These are phyloP conservation scores for Suhomyces sp. DNA, from an alignment of 805 yeast genomes.

Conservation along the genomic window DNA sequence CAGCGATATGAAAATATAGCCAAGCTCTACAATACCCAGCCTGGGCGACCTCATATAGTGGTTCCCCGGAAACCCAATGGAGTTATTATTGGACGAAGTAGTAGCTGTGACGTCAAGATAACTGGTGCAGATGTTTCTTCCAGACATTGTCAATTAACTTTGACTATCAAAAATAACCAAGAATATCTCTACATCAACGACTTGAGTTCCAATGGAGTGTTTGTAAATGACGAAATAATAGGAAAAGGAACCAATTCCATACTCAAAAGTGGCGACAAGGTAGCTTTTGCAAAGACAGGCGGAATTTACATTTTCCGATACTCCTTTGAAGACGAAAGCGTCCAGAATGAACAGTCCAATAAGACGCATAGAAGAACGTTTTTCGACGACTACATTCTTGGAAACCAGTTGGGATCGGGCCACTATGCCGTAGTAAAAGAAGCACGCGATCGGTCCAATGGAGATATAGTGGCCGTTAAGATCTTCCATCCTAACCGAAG, in stretches of 20 bases:
- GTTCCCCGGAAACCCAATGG: conserved; percentile 24
- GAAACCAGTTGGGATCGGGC: conserved; percentile 66
- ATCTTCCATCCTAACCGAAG: conserved; percentile 58
- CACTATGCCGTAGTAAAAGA: conserved; percentile 82
- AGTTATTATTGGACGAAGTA: conserved; percentile 52
- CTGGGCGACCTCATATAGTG: conserved; percentile 19
- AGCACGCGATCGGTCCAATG: conserved; percentile 55
- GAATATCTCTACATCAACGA: conserved; percentile 52
- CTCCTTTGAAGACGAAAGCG: conserved; percentile 27
- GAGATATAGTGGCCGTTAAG: conserved; percentile 67
- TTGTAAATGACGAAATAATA: conserved; percentile 54
- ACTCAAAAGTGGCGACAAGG: conserved; percentile 61
- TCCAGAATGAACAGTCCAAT: conserved; percentile 12
- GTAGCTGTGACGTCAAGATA: conserved; percentile 55
- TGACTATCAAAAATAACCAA: conserved; percentile 32
- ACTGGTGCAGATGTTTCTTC: conserved; percentile 63
- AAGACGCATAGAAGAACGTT: conserved; percentile 36
- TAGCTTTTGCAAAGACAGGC: conserved; percentile 53
- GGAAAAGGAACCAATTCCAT: conserved; percentile 49
- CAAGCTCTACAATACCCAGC: conserved; percentile 20
- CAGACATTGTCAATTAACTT: conserved; percentile 54
- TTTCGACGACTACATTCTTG: conserved; percentile 55
- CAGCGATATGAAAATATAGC: conserved; percentile 20
- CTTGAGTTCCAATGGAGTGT: conserved; percentile 63
- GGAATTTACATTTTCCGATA: conserved; percentile 52